phyloP scores from a whole-genome alignment of 208 protist genomes.

The Ichthyophonus hoferi region DNA sequence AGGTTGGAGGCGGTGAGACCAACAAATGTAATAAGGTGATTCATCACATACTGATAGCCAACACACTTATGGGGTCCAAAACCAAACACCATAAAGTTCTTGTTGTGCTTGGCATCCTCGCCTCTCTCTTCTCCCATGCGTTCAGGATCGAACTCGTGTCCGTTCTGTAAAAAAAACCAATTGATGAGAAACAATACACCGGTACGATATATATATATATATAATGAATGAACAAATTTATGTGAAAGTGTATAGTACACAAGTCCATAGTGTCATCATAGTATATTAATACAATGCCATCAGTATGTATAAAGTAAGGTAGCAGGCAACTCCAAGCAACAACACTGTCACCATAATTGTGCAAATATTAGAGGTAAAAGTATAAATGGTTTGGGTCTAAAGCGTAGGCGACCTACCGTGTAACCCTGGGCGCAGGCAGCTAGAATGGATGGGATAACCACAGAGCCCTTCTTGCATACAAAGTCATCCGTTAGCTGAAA shows the following conservation, averaged over 20 bases:
- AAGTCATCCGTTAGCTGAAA: conserved; percentile 50
- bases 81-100: conserved; percentile 83
- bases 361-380: no score
- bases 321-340: no score
- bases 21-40: conserved; percentile 80
- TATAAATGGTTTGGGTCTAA: no score
- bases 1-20: conserved; percentile 66
- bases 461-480: conserved; percentile 71
- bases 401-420: conserved; percentile 58
- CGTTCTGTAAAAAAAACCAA: conserved; percentile 56
- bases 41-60: conserved; percentile 84
- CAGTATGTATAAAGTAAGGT: no score
- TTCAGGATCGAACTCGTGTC: conserved; percentile 82
- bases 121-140: conserved; percentile 76
- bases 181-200: background rate
- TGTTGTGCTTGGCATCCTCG: conserved; percentile 63
- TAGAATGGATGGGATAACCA: conserved; percentile 81
- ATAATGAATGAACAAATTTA: no score
- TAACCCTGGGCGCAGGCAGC: conserved; percentile 77
- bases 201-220: no score
- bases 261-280: no score
- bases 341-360: no score
- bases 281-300: no score
- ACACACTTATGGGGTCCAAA: conserved; percentile 80
- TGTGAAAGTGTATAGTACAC: no score